Conservation (phyloP, 257 asterid genomes). For the Solanum arcanum region DNA sequence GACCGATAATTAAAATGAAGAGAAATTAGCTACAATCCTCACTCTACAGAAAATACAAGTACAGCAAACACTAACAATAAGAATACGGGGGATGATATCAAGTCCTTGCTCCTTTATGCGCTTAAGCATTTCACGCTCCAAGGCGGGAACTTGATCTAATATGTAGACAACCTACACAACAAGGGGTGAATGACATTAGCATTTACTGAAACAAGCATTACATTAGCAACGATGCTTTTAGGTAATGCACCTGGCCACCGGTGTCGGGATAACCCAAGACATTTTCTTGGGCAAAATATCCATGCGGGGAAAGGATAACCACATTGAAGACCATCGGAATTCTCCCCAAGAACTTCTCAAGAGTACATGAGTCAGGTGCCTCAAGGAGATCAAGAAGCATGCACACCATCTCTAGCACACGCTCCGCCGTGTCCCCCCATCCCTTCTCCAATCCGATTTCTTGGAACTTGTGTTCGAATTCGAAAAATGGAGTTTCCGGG, state of each 20-base stretch:
- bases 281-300: conserved; percentile 97
- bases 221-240: not conserved
- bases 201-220: not conserved
- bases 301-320: conserved; percentile 92
- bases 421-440: conserved; percentile 79
- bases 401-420: conserved; percentile 70
- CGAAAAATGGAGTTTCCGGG: conserved; percentile 39
- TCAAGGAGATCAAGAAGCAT: conserved; percentile 89
- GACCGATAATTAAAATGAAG: not conserved
- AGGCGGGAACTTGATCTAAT: conserved; percentile 21
- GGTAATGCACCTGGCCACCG: conserved; percentile 74
- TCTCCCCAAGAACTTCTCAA: conserved; percentile 75
- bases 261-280: conserved; percentile 97
- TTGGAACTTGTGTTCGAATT: conserved; percentile 72
- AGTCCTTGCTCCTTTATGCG: conserved; percentile 20
- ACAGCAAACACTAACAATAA: conserved; percentile 3
- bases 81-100: conserved; percentile 13
- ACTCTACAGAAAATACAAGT: not conserved
- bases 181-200: not conserved
- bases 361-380: conserved; percentile 89
- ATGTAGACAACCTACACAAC: conserved; percentile 13
- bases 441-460: conserved; percentile 94
- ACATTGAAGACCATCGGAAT: conserved; percentile 97
- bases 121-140: conserved; percentile 17
- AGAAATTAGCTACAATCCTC: not conserved